Evolutionary conservation across 257 asterid species (phyloP).

Genomic region (Solanum boliviense): DNA sequence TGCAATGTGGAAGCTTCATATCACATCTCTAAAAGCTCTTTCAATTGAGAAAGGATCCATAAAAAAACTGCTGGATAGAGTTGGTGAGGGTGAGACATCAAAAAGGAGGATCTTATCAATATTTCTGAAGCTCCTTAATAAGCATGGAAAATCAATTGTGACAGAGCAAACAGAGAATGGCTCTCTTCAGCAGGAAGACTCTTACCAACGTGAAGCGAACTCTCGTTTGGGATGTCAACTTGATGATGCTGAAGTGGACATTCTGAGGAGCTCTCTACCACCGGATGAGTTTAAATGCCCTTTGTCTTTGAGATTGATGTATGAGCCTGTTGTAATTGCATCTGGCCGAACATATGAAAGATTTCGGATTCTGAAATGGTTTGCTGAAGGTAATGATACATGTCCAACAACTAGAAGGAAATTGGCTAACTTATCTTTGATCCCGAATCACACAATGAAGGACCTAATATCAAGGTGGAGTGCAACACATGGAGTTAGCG

Average conservation of each 20-base stretch:
- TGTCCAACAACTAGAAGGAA: conserved; percentile 93
- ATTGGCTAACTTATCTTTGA: conserved; percentile 68
- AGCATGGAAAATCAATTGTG: neutral
- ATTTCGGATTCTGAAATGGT: conserved; percentile 91
- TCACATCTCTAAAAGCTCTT: neutral
- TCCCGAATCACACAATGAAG: conserved; percentile 85
- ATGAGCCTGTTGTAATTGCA: conserved; percentile 68
- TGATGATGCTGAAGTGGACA: neutral
- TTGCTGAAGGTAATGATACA: conserved; percentile 78
- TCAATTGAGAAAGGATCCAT: conserved; percentile 10
- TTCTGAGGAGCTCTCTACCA: conserved; percentile 25
- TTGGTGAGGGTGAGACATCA: neutral
- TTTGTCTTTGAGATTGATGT: conserved; percentile 59
- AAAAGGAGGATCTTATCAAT: neutral
- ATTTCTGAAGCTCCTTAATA: neutral
- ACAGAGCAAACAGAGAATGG: neutral
- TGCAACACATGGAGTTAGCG: conserved; percentile 59
- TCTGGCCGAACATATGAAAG: conserved; percentile 87
- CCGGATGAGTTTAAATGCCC: conserved; percentile 78
- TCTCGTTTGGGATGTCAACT: neutral
- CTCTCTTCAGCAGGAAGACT: neutral
- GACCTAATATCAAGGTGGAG: conserved; percentile 95
- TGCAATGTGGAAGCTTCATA: conserved; percentile 2
- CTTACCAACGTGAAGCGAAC: neutral
- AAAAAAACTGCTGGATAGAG: neutral